phyloP scores from a whole-genome alignment of 2,329 filamentous ascomycete genomes.

The Pseudocercospora musae region DNA sequence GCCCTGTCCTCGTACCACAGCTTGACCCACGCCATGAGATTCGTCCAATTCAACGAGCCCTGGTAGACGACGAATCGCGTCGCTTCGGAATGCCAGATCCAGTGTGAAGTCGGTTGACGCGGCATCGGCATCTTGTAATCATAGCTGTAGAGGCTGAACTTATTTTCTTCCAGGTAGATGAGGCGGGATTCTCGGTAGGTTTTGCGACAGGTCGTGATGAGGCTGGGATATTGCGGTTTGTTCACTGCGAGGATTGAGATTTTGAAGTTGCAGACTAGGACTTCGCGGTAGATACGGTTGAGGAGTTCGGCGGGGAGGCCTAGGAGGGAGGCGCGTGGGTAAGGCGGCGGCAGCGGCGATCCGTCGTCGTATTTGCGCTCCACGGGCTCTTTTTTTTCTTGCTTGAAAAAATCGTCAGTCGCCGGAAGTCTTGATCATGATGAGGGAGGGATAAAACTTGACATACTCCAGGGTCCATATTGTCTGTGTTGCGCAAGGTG shows the following conservation, averaged over 20 bases:
- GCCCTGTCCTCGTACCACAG: not conserved
- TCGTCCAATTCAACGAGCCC: not conserved
- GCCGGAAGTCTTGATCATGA: too few species aligned
- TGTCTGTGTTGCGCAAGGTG: too few species aligned
- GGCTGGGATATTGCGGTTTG: constrained; percentile 37
- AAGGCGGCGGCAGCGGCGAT: too few species aligned
- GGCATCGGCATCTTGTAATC: not conserved
- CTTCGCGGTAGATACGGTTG: constrained; percentile 43
- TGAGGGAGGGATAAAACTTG: too few species aligned
- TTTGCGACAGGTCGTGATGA: constrained; percentile 44
- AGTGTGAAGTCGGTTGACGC: not conserved
- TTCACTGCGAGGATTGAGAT: constrained; percentile 33
- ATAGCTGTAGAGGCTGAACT: constrained; percentile 29
- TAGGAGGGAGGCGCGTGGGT: constrained; percentile 22
- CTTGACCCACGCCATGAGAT: not conserved
- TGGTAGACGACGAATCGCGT: not conserved
- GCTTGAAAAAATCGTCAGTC: too few species aligned
- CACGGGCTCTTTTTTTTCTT: not conserved
- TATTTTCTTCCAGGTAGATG: constrained; percentile 48
- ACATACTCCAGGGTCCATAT: too few species aligned
- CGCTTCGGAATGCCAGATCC: not conserved
- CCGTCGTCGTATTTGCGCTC: too few species aligned
- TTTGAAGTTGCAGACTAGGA: constrained; percentile 36
- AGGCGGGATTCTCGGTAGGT: constrained; percentile 42
- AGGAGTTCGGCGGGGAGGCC: constrained; percentile 42